Percentiles rank a stretch among this genome's conserved stretches.
Conservation (phyloP, 345 rosid genomes). For the Clarkia xantiana region DNA sequence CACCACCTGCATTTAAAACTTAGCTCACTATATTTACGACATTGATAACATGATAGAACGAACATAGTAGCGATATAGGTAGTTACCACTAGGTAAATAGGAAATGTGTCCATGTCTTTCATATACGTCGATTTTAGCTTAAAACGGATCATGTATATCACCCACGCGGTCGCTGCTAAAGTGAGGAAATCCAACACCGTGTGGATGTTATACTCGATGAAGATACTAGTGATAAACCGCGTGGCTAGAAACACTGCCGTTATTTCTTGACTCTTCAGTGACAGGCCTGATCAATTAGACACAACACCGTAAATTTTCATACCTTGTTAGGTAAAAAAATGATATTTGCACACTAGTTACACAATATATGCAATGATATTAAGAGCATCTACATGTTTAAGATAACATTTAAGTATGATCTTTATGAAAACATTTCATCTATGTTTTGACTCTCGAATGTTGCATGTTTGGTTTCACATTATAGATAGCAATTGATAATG, state of each 20-base stretch:
- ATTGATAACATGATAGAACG: neutral
- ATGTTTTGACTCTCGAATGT: too few relatives aligned
- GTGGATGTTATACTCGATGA: conserved; percentile 42
- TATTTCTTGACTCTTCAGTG: conserved; percentile 60
- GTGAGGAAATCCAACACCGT: conserved; percentile 50
- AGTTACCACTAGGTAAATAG: conserved; percentile 41
- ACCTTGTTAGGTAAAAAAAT: neutral
- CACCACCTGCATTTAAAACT: conserved; percentile 26
- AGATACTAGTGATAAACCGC: conserved; percentile 31
- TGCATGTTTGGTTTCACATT: too few relatives aligned
- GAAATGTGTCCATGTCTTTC: conserved; percentile 45
- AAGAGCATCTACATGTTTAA: too few relatives aligned
- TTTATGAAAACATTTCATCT: too few relatives aligned
- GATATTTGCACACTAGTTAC: neutral
- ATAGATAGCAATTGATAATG: too few relatives aligned
- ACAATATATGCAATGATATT: too few relatives aligned
- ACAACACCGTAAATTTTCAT: neutral
- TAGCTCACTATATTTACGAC: neutral
- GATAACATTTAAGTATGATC: too few relatives aligned
- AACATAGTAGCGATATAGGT: too few relatives aligned
- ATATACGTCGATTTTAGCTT: conserved; percentile 57
- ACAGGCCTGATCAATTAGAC: conserved; percentile 36
- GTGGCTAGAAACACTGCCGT: conserved; percentile 54
- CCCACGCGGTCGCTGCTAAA: conserved; percentile 47
- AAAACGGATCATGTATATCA: conserved; percentile 55